A percentile compares a stretch with the other conserved stretches of the same genome.
Evolutionary conservation across 106 monocot species (phyloP).

Genomic region (Gastrodia elata): DNA sequence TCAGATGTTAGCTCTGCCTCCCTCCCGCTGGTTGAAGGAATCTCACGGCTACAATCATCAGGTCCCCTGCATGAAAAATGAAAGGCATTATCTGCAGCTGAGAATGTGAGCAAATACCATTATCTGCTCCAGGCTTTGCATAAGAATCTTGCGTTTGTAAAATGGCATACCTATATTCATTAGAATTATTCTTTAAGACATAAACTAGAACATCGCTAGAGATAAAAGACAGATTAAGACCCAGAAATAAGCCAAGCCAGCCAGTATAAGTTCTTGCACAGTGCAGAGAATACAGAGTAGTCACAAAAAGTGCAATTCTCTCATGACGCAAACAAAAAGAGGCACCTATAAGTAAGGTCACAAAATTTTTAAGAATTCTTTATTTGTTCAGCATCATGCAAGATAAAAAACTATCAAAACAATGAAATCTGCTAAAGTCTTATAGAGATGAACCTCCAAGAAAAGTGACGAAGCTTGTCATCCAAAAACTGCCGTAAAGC

Average conservation of each 20-base stretch:
- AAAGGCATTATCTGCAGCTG: constrained; percentile 26
- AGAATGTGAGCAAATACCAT: constrained; percentile 21
- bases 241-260: constrained; percentile 78
- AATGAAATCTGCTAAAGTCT: background rate
- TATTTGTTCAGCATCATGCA: background rate
- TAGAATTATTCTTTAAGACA: constrained; percentile 49
- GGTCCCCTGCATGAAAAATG: constrained; percentile 23
- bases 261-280: constrained; percentile 71
- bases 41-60: constrained; percentile 25
- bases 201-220: constrained; percentile 72
- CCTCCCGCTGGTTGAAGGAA: constrained; percentile 81
- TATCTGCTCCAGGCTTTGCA: constrained; percentile 16
- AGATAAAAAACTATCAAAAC: background rate
- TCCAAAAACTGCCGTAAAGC: constrained; percentile 92
- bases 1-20: constrained; percentile 81
- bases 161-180: constrained; percentile 33
- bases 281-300: constrained; percentile 67
- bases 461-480: constrained; percentile 46
- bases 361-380: constrained; percentile 1
- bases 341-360: constrained; percentile 32
- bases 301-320: constrained; percentile 54
- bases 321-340: constrained; percentile 58
- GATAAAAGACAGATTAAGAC: constrained; percentile 76
- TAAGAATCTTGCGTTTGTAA: constrained; percentile 22
- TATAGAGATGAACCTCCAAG: constrained; percentile 45